Evolutionary conservation across 192 early-diverging fungal genomes (phyloP).

Genomic region (Martensiomyces pterosporus): DNA sequence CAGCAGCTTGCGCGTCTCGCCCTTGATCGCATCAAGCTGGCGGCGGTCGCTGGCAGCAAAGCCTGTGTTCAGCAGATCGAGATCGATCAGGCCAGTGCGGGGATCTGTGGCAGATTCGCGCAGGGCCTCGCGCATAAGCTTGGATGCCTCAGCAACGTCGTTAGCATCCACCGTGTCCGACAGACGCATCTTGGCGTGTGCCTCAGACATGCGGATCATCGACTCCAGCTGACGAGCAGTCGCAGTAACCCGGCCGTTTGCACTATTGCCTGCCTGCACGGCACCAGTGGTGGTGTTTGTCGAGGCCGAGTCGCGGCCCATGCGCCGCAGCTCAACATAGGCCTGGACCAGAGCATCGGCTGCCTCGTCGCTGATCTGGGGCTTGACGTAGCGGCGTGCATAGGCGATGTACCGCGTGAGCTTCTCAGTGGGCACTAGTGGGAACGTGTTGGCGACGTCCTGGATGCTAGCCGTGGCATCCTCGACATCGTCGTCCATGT

Average conservation of each 20-base stretch:
- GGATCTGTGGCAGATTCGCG: conserved; percentile 91
- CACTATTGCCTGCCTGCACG: conserved; percentile 23
- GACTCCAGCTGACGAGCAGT: conserved; percentile 95
- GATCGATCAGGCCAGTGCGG: conserved; percentile 86
- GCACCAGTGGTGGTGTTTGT: conserved; percentile 37
- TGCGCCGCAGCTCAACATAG: conserved; percentile 79
- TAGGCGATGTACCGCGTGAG: conserved; percentile 93
- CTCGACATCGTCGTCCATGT: conserved; percentile 66
- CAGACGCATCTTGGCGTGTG: conserved; percentile 87
- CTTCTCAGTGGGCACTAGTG: conserved; percentile 63
- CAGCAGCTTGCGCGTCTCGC: conserved; percentile 35
- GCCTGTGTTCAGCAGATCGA: conserved; percentile 89
- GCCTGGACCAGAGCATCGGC: conserved; percentile 66
- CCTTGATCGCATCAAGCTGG: conserved; percentile 46
- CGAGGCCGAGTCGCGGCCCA: conserved; percentile 52
- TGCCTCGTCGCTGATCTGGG: conserved; percentile 76
- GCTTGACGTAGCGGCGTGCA: conserved; percentile 70
- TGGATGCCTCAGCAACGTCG: conserved; percentile 88
- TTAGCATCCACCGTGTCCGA: conserved; percentile 63
- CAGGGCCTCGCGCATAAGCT: conserved; percentile 83
- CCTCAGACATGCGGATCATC: conserved; percentile 95
- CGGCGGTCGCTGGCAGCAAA: conserved; percentile 72
- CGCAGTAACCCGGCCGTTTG: conserved; percentile 69
- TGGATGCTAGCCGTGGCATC: not conserved
- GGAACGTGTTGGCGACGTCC: not conserved